phyloP scores from a whole-genome alignment of 176 grass and related monocot genomes.

The Themeda triandra region DNA sequence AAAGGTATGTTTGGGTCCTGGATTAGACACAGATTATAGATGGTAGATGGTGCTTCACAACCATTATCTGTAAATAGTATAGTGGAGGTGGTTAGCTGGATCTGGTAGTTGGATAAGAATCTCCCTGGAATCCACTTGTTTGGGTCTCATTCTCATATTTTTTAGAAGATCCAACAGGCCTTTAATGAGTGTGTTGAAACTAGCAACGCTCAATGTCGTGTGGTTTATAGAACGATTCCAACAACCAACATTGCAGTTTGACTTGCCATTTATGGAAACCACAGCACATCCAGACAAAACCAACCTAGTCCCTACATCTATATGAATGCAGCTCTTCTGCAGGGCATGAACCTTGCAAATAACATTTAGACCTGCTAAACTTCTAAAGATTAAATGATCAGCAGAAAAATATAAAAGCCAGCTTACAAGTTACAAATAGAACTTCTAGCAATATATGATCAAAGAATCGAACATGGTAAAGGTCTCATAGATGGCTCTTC shows the following conservation, averaged over 20 bases:
- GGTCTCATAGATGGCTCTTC: neutral
- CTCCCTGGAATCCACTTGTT: neutral
- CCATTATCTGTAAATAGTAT: neutral
- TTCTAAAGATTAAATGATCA: neutral
- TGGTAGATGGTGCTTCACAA: neutral
- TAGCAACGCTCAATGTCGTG: too few species aligned
- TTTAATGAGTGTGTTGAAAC: neutral
- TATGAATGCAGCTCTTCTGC: neutral
- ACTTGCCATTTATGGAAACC: conserved; percentile 5
- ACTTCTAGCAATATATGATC: neutral
- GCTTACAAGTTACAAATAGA: neutral
- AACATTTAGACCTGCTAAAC: neutral
- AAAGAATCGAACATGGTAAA: neutral
- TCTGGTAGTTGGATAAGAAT: neutral
- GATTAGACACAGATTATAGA: neutral
- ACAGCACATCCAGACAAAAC: neutral
- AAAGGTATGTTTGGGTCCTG: neutral
- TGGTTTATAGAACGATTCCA: too few species aligned
- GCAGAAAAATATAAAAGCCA: conserved; percentile 4
- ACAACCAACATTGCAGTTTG: conserved; percentile 14
- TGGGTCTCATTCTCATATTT: neutral
- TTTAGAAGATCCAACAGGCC: neutral
- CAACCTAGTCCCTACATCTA: neutral
- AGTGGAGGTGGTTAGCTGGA: neutral
- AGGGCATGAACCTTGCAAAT: neutral